These are phyloP conservation scores for Taphrina deformans DNA, from an alignment of 1,139 yeast species.

Conservation along the genomic window DNA sequence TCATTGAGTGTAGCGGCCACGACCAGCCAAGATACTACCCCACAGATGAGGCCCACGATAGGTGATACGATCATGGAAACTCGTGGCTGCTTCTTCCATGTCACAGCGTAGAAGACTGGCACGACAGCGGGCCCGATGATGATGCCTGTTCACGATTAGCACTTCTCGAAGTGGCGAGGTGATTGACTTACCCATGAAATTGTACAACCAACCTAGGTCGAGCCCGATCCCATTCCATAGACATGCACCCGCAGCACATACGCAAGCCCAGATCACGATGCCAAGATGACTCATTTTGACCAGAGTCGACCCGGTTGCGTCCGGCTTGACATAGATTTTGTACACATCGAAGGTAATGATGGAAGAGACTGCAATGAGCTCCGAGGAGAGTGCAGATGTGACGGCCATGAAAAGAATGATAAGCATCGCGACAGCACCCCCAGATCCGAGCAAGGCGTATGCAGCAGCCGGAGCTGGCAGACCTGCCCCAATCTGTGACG, in stretches of 20 bases:
- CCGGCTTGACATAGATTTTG: conserved; percentile 51
- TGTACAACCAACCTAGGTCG: conserved; percentile 49
- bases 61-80: conserved; percentile 40
- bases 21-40: conserved; percentile 44
- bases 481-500: conserved; percentile 46
- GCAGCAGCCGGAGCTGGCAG: conserved; percentile 52
- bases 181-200: conserved; percentile 42
- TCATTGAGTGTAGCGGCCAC: conserved; percentile 39
- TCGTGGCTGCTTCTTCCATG: conserved; percentile 47
- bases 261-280: conserved; percentile 25
- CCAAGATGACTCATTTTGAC: conserved; percentile 43
- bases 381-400: conserved; percentile 55
- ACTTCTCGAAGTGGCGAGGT: no score
- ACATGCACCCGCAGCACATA: conserved; percentile 28
- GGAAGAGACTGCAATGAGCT: conserved; percentile 54
- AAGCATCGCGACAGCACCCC: conserved; percentile 51
- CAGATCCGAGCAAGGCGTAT: conserved; percentile 50
- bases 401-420: conserved; percentile 55
- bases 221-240: conserved; percentile 47
- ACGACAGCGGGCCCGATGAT: conserved; percentile 51
- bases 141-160: conserved; percentile 45
- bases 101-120: conserved; percentile 50
- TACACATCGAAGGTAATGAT: conserved; percentile 53
- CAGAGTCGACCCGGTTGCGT: conserved; percentile 50
- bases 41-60: conserved; percentile 45